A percentile compares a stretch with the other conserved stretches of the same genome.
Evolutionary conservation across 331 rosid species (phyloP).

Genomic region (Rosa hybrid): DNA sequence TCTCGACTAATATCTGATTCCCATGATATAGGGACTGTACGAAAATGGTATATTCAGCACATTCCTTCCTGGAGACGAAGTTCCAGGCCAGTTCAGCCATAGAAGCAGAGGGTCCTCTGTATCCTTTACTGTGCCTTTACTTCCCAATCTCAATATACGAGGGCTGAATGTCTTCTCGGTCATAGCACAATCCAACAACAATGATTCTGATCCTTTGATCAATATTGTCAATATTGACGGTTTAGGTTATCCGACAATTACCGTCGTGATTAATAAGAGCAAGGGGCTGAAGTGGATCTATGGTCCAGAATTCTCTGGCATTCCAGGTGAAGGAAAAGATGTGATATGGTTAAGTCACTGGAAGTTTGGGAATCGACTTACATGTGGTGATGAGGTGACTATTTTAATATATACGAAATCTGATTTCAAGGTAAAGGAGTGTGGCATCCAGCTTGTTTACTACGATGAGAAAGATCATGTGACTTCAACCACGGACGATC

Average conservation of each 20-base stretch:
- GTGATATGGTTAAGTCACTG: slow-evolving; percentile 1
- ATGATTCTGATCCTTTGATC: not conserved
- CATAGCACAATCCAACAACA: not conserved
- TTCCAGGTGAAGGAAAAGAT: not conserved
- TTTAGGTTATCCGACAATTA: not conserved
- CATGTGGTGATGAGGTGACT: not conserved
- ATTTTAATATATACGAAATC: not conserved
- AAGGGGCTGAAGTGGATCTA: not conserved
- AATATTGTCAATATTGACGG: no score
- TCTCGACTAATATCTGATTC: no score
- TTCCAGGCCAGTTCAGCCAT: not conserved
- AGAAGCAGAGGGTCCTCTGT: not conserved
- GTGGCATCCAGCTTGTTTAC: not conserved
- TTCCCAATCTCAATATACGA: not conserved
- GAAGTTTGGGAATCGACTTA: not conserved
- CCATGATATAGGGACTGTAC: not conserved
- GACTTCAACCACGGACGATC: not conserved
- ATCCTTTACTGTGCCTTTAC: not conserved
- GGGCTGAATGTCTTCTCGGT: not conserved
- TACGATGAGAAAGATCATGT: not conserved
- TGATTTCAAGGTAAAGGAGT: slow-evolving; percentile 3
- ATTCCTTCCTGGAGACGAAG: not conserved
- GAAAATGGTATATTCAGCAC: not conserved
- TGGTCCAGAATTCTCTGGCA: not conserved
- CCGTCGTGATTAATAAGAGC: not conserved